Percentiles rank a stretch among this genome's conserved stretches.
Evolutionary conservation across 1,139 yeast genomes (phyloP).

Genomic region (Geotrichum europaeum): DNA sequence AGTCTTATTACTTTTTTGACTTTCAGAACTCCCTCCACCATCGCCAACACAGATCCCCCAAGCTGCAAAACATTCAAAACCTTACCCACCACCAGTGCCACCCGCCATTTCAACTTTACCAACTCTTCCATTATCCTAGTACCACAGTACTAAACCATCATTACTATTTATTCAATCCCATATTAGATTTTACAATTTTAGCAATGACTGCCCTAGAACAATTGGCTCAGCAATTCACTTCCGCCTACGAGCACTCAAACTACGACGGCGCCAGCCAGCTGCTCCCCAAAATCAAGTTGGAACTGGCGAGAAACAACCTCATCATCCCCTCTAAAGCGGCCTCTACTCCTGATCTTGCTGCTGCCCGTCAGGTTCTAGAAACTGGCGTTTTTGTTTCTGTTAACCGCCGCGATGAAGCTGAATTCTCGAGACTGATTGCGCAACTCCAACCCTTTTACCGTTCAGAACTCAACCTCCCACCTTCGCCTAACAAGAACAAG

Average conservation of each 20-base stretch:
- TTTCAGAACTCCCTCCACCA: neutral
- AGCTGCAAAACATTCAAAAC: neutral
- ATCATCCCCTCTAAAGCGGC: slow-evolving; percentile 55
- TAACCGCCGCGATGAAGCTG: slow-evolving; percentile 53
- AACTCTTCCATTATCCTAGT: neutral
- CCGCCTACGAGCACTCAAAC: slow-evolving; percentile 54
- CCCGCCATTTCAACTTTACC: neutral
- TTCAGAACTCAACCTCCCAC: slow-evolving; percentile 42
- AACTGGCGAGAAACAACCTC: slow-evolving; percentile 68
- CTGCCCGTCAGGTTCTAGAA: slow-evolving; percentile 77
- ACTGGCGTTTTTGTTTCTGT: slow-evolving; percentile 79
- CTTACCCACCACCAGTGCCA: neutral
- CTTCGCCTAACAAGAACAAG: slow-evolving; percentile 64
- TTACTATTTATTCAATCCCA: neutral
- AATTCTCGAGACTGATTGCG: slow-evolving; percentile 65
- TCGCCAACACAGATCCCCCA: neutral
- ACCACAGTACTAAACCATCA: neutral
- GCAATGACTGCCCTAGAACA: slow-evolving; percentile 27
- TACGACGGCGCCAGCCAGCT: slow-evolving; percentile 55
- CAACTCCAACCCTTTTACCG: slow-evolving; percentile 74
- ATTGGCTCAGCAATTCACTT: slow-evolving; percentile 58
- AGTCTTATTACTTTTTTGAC: neutral
- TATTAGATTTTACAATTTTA: neutral
- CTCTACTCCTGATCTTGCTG: slow-evolving; percentile 54
- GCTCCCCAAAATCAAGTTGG: slow-evolving; percentile 68